A percentile compares a stretch with the other conserved stretches of the same genome.
phyloP scores from a whole-genome alignment of 768 basidiomycete species.

The Heimioporus sp. region DNA sequence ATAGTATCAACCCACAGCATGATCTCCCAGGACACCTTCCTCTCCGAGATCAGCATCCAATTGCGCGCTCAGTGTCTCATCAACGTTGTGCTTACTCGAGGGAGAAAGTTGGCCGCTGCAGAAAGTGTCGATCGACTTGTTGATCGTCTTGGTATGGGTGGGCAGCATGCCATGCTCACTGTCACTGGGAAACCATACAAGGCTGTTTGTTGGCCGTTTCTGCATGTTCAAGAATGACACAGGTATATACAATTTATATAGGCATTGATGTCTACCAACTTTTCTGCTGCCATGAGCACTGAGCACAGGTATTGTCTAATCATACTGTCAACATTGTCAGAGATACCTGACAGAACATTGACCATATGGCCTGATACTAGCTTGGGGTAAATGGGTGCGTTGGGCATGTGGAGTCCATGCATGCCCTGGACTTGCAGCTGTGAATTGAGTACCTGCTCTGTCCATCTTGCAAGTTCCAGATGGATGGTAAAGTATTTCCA shows the following conservation, averaged over 20 bases:
- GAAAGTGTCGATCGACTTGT: conserved; percentile 67
- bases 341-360: conserved; percentile 7
- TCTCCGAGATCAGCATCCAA: conserved; percentile 72
- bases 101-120: conserved; percentile 51
- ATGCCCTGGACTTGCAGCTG: conserved; percentile 42
- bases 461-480: conserved; percentile 37
- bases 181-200: conserved; percentile 26
- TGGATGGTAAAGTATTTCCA: conserved; percentile 45
- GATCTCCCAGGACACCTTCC: conserved; percentile 72
- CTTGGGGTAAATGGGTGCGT: conserved; percentile 45
- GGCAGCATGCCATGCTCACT: conserved; percentile 80
- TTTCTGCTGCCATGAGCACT: conserved; percentile 37
- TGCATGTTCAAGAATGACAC: neutral
- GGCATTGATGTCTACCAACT: conserved; percentile 28
- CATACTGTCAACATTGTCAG: neutral
- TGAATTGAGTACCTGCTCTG: conserved; percentile 44
- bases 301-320: conserved; percentile 28
- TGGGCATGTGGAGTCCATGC: conserved; percentile 42
- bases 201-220: conserved; percentile 34
- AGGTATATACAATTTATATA: neutral
- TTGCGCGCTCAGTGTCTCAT: conserved; percentile 64
- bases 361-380: conserved; percentile 47
- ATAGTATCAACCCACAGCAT: conserved; percentile 58
- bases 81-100: conserved; percentile 45
- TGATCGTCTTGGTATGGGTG: conserved; percentile 85